phyloP scores from a whole-genome alignment of 768 basidiomycete species.

The Termitomyces heimii region DNA sequence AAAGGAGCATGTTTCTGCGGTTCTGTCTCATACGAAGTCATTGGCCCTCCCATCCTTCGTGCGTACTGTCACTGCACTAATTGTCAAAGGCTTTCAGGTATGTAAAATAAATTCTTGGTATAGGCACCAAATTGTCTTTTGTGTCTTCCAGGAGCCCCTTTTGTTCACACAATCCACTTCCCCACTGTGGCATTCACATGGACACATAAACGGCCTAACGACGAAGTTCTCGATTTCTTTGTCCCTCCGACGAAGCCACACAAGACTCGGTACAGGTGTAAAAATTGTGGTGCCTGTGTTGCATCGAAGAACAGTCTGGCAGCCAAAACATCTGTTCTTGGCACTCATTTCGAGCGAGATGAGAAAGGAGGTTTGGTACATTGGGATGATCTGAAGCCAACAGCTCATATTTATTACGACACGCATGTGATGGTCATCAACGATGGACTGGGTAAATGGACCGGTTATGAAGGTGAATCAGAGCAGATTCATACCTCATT shows the following conservation, averaged over 20 bases:
- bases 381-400: slow-evolving; percentile 55
- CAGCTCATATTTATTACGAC: slow-evolving; percentile 61
- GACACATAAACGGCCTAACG: slow-evolving; percentile 35
- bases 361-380: slow-evolving; percentile 40
- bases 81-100: slow-evolving; percentile 60
- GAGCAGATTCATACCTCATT: slow-evolving; percentile 20
- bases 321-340: slow-evolving; percentile 53
- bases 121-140: background rate
- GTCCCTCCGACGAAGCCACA: slow-evolving; percentile 42
- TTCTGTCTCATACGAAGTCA: slow-evolving; percentile 39
- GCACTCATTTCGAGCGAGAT: slow-evolving; percentile 48
- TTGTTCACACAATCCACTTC: slow-evolving; percentile 58
- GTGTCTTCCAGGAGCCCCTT: slow-evolving; percentile 41
- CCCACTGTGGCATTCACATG: slow-evolving; percentile 44
- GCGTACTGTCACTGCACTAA: slow-evolving; percentile 68
- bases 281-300: slow-evolving; percentile 48
- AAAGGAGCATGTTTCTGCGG: slow-evolving; percentile 58
- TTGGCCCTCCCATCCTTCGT: slow-evolving; percentile 43
- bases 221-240: slow-evolving; percentile 38
- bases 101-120: slow-evolving; percentile 5
- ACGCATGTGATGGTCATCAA: slow-evolving; percentile 52
- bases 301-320: slow-evolving; percentile 46
- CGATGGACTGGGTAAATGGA: slow-evolving; percentile 59
- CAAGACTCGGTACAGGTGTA: slow-evolving; percentile 63
- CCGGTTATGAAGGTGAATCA: slow-evolving; percentile 54